Evolutionary conservation across 2,329 filamentous ascomycete species (phyloP).

Genomic region (Aspergillus fructus): DNA sequence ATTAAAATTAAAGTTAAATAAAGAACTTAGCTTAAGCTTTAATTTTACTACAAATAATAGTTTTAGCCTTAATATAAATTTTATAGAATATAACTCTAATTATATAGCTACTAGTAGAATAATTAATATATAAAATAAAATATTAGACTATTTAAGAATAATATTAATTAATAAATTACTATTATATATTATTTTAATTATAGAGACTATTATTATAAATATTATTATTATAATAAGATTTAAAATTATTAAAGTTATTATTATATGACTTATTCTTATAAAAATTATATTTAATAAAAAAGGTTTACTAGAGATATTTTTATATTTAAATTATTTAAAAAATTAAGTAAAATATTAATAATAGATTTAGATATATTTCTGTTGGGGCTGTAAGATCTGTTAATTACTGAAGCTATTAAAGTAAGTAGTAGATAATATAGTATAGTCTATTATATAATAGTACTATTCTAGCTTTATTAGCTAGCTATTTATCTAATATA

Average conservation of each 20-base stretch:
- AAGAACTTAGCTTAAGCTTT: neutral
- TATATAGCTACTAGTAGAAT: neutral
- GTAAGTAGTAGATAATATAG: too few species aligned
- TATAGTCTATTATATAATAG: too few species aligned
- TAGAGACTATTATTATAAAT: neutral
- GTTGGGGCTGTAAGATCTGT: too few species aligned
- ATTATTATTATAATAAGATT: neutral
- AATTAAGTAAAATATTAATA: neutral
- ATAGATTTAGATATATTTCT: neutral
- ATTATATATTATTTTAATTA: neutral
- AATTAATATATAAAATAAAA: neutral
- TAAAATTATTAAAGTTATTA: neutral
- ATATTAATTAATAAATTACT: fast-evolving
- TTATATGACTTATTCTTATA: neutral
- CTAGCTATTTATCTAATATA: too few species aligned
- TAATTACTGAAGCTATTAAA: too few species aligned
- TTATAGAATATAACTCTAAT: neutral
- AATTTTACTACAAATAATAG: neutral
- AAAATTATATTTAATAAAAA: neutral
- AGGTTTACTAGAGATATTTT: neutral
- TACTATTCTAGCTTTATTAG: too few species aligned
- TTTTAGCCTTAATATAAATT: neutral
- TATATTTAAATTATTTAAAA: neutral
- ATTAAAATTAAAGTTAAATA: neutral
- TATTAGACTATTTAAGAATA: neutral